Percentiles rank a stretch among this genome's conserved stretches.
phyloP scores from a whole-genome alignment of 2,329 filamentous ascomycete species.

The Neofusicoccum laricinum region DNA sequence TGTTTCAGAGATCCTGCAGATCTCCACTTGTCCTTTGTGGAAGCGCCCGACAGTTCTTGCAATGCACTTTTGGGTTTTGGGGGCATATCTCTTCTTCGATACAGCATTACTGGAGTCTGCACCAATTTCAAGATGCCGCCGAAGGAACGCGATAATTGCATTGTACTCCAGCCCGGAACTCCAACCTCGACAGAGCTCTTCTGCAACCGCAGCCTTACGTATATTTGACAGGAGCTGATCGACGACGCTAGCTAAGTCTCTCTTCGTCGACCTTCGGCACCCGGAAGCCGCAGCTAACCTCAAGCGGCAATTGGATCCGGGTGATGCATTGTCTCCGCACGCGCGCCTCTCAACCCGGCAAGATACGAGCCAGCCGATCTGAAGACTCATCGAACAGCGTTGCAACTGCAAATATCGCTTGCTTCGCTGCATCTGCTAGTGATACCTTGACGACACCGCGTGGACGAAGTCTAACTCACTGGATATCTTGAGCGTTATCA shows the following conservation, averaged over 20 bases:
- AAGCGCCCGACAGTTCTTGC: too few relatives aligned
- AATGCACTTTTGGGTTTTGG: too few relatives aligned
- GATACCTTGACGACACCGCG: background rate
- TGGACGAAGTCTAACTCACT: background rate
- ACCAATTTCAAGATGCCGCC: too few relatives aligned
- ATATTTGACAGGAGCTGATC: background rate
- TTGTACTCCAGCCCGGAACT: too few relatives aligned
- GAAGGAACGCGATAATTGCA: too few relatives aligned
- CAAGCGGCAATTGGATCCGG: constrained; percentile 1
- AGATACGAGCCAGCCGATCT: background rate
- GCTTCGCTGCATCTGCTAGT: background rate
- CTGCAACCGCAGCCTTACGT: background rate
- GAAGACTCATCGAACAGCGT: background rate
- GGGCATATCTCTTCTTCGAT: too few relatives aligned
- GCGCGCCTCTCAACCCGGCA: background rate
- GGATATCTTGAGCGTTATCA: background rate
- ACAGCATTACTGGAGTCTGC: too few relatives aligned
- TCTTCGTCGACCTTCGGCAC: background rate
- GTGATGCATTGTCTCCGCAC: constrained; percentile 1
- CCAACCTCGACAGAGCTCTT: too few relatives aligned
- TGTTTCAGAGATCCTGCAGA: background rate
- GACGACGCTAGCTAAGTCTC: background rate
- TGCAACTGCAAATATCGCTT: background rate
- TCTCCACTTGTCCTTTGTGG: background rate
- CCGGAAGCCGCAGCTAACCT: constrained; percentile 3